A percentile compares a stretch with the other conserved stretches of the same genome.
phyloP scores from a whole-genome alignment of 805 yeast genomes.

The Metschnikowia colocasiae region DNA sequence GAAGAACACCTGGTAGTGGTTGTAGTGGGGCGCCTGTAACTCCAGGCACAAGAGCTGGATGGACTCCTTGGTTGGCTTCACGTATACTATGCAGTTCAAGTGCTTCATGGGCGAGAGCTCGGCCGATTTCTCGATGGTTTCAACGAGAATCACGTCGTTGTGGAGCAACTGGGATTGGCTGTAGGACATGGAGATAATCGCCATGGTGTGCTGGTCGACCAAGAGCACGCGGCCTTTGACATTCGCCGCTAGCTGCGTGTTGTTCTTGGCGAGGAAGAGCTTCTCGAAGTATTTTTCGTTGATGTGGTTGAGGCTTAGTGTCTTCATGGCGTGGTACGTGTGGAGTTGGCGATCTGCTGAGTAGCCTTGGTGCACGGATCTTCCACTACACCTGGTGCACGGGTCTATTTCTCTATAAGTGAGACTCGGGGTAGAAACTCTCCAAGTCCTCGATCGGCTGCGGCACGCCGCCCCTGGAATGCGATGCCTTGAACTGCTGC shows the following conservation, averaged over 20 bases:
- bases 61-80: constrained; percentile 67
- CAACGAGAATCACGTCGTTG: constrained; percentile 82
- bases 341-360: neutral
- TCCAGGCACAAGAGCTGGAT: constrained; percentile 62
- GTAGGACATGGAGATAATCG: constrained; percentile 81
- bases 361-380: neutral
- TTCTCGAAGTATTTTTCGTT: constrained; percentile 18
- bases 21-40: constrained; percentile 73
- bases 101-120: constrained; percentile 61
- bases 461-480: constrained; percentile 60
- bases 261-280: constrained; percentile 18
- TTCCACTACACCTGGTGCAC: constrained; percentile 2
- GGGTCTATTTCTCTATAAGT: constrained; percentile 14
- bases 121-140: constrained; percentile 53
- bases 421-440: constrained; percentile 24
- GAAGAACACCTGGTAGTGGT: constrained; percentile 72
- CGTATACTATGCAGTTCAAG: constrained; percentile 73
- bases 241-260: constrained; percentile 19
- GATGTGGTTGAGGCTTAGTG: constrained; percentile 19
- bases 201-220: constrained; percentile 75
- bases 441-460: constrained; percentile 39
- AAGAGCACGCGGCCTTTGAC: constrained; percentile 64
- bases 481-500: constrained; percentile 51
- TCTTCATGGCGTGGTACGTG: constrained; percentile 4
- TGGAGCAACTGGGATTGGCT: constrained; percentile 82